phyloP scores from a whole-genome alignment of 495 filamentous ascomycete genomes.

The Xylaria grammica region DNA sequence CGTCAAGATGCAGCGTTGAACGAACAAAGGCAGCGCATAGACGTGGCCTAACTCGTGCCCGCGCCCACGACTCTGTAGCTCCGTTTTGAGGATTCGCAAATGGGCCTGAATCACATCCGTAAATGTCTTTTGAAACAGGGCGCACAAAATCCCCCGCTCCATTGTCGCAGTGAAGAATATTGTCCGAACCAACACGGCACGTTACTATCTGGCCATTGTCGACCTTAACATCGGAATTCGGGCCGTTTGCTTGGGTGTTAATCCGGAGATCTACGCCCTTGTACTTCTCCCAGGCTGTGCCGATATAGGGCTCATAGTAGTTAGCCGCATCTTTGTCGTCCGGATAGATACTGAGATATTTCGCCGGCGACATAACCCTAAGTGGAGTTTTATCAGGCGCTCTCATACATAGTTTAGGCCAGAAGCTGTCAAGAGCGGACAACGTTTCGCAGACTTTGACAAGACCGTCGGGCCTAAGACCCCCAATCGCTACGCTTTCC shows the following conservation, averaged over 20 bases:
- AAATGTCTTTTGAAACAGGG: constrained; percentile 56
- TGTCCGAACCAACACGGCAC: constrained; percentile 18
- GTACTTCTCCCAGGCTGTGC: constrained; percentile 43
- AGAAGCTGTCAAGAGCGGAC: constrained; percentile 34
- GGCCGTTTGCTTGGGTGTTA: constrained; percentile 37
- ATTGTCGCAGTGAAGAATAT: constrained; percentile 39
- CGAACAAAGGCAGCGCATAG: constrained; percentile 49
- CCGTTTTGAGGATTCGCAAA: constrained; percentile 48
- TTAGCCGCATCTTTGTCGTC: constrained; percentile 26
- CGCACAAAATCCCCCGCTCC: constrained; percentile 43
- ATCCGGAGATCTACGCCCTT: constrained; percentile 34
- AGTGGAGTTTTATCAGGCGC: constrained; percentile 28
- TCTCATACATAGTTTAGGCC: constrained; percentile 45
- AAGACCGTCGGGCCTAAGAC: constrained; percentile 45
- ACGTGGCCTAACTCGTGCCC: constrained; percentile 43
- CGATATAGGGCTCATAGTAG: constrained; percentile 43
- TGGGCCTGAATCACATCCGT: constrained; percentile 64
- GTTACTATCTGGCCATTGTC: constrained; percentile 19
- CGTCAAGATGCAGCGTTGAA: constrained; percentile 37
- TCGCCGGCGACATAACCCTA: constrained; percentile 41
- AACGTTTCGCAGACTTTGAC: constrained; percentile 37
- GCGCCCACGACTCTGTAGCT: constrained; percentile 24
- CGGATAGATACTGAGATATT: constrained; percentile 47
- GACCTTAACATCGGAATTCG: constrained; percentile 33
- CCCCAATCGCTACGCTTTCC: constrained; percentile 52